phyloP scores from a whole-genome alignment of 345 rosid species.

The Arabidopsis arenosa region DNA sequence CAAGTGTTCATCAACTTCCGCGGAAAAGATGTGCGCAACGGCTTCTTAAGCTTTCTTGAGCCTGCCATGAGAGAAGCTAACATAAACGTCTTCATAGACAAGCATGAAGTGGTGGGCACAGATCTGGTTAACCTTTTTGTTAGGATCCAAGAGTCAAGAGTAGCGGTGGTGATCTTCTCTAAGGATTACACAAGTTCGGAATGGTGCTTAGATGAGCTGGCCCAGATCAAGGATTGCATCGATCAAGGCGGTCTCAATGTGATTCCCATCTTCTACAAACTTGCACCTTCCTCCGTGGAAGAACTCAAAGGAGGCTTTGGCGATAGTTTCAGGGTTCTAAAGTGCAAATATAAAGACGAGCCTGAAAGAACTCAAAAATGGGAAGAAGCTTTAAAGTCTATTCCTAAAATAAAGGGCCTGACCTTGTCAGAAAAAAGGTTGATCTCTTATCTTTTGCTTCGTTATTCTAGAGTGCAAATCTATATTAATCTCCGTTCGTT shows the following conservation, averaged over 20 bases:
- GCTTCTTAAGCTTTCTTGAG: conserved; percentile 31
- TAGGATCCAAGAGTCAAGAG: conserved; percentile 26
- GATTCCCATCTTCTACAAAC: conserved; percentile 37
- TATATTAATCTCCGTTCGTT: neutral
- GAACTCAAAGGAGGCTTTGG: neutral
- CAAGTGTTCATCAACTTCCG: conserved; percentile 44
- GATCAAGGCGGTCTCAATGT: conserved; percentile 5
- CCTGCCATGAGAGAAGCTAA: neutral
- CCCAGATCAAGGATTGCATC: conserved; percentile 6
- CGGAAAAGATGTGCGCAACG: conserved; percentile 20
- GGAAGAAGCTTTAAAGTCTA: conserved; percentile 22
- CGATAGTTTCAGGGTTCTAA: neutral
- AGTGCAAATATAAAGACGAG: neutral
- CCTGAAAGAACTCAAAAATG: conserved; percentile 14
- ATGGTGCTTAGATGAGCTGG: conserved; percentile 36
- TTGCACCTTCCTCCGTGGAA: conserved; percentile 1
- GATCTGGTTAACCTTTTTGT: neutral
- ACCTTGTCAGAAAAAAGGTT: neutral
- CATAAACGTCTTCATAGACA: conserved; percentile 37
- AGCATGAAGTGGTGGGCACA: neutral
- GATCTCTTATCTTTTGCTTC: neutral
- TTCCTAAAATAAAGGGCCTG: neutral
- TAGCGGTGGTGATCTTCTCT: conserved; percentile 30
- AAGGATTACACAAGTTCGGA: conserved; percentile 7
- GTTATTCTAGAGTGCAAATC: neutral